Percentiles rank a stretch among this genome's conserved stretches.
Evolutionary conservation across 2,329 filamentous ascomycete genomes (phyloP).

Genomic region (Phialocephala sp.): DNA sequence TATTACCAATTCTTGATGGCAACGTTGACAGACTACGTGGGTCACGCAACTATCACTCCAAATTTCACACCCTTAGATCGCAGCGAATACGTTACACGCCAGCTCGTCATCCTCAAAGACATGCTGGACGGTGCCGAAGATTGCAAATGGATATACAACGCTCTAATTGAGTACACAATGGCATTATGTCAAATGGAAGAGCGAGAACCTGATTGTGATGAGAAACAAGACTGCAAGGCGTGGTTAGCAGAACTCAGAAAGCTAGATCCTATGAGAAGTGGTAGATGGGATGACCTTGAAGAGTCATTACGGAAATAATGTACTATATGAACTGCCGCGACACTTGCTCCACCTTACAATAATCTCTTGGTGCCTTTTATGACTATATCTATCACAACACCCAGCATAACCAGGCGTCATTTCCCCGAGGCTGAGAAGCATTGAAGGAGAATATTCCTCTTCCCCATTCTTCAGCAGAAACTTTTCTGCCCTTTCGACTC

Average conservation of each 20-base stretch:
- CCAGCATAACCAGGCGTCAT: no score
- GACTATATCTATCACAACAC: no score
- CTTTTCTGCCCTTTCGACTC: no score
- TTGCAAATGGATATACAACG: constrained; percentile 90
- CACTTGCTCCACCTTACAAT: no score
- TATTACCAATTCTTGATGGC: constrained; percentile 90
- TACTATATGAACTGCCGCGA: background rate
- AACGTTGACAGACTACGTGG: constrained; percentile 60
- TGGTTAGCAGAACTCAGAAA: constrained; percentile 43
- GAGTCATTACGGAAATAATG: constrained; percentile 17
- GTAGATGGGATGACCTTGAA: constrained; percentile 44
- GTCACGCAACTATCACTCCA: constrained; percentile 65
- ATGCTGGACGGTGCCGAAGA: constrained; percentile 68
- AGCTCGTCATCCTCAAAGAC: constrained; percentile 76
- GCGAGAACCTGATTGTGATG: constrained; percentile 46
- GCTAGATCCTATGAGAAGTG: constrained; percentile 42
- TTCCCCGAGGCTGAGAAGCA: no score
- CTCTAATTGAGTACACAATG: constrained; percentile 76
- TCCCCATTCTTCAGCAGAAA: no score
- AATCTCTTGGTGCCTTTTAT: no score
- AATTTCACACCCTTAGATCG: constrained; percentile 67
- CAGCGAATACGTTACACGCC: constrained; percentile 66
- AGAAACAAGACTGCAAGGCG: constrained; percentile 43
- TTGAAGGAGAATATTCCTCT: no score
- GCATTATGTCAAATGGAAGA: constrained; percentile 60